Evolutionary conservation across 164 flowering plant genomes (phyloP), one percentile per base, ranked within the genome.

Genomic region (grape (Vitis vinifera)): DNA sequence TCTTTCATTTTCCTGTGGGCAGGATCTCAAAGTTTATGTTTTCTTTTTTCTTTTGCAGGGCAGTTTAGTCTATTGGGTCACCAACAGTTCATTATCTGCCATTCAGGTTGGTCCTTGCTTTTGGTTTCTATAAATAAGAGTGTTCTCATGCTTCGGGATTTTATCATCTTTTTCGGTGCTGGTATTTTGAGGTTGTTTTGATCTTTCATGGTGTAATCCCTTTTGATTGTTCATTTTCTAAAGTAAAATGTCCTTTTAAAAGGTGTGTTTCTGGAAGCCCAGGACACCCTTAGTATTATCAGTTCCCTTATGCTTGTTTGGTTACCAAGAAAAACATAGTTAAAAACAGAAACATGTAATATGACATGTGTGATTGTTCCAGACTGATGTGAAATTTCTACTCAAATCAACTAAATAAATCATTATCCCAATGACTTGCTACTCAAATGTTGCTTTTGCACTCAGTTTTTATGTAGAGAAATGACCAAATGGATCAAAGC

Each of bases 1-100:
- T 31, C 7, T 31, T 31, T 31, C 44, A 4, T 31, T 4, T 31
- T 31, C 44, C 7, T 31, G 44, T 31, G 44, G 7, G 44, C 44
- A 13, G 15, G 51, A 2, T 2, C 11, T 52, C 10, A 69, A 13
- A 19, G 10, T 15, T 29, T 6, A n/a, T 63, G 12, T 14, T 27
- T 63, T 63, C 2, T 53, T 10, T 53, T 62, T 66, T 71, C 3
- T 63, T 71, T 77, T 82, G 74, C 92, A 93, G 96, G 98, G 94
- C 47, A 83, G 93, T 77, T 81, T 88, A 51, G 80, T 94, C 14
- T 92, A 88, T 69, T 94, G 98, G 98, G 71, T 90, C 37, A 89
- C 94, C 1, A 94, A 94, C 68, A 85, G 91, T 72, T 87, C 93
- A 56, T 57, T 87, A 30, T 85, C 82, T 67, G 49, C 74, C 58